Conservation (phyloP, 2,329 filamentous ascomycete species). For the Sclerotinia borealis region DNA sequence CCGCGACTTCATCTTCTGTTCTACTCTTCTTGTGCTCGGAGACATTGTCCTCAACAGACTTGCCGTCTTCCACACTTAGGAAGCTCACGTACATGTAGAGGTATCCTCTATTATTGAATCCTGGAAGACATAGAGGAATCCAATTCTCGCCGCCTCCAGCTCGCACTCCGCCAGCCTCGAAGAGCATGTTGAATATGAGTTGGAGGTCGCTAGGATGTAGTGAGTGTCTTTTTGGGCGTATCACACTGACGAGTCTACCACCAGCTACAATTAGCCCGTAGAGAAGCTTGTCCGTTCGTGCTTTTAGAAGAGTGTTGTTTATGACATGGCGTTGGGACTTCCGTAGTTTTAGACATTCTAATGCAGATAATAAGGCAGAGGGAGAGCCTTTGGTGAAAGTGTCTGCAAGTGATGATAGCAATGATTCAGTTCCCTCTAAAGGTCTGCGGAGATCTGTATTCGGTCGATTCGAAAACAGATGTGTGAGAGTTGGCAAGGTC, state of each 20-base stretch:
- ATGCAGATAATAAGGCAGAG: constrained; percentile 77
- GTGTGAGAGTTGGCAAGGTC: constrained; percentile 78
- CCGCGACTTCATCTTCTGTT: constrained; percentile 73
- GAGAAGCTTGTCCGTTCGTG: constrained; percentile 69
- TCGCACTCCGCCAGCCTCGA: constrained; percentile 87
- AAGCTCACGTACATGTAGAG: constrained; percentile 99
- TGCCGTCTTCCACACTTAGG: constrained; percentile 55
- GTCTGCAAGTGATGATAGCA: constrained; percentile 88
- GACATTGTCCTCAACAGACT: constrained; percentile 57
- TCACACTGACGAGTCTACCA: constrained; percentile 87
- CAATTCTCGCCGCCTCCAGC: constrained; percentile 93
- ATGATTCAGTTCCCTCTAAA: constrained; percentile 81
- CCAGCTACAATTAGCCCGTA: constrained; percentile 93
- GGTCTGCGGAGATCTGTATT: constrained; percentile 91
- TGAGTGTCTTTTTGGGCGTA: constrained; percentile 89
- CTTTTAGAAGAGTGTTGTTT: constrained; percentile 79
- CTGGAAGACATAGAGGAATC: constrained; percentile 92
- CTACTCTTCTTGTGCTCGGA: constrained; percentile 44
- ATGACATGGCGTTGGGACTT: constrained; percentile 82
- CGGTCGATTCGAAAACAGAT: constrained; percentile 81
- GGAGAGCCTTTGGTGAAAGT: constrained; percentile 91
- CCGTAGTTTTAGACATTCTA: constrained; percentile 88
- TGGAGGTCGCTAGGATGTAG: constrained; percentile 93
- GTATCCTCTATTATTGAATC: constrained; percentile 95
- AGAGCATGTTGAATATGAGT: constrained; percentile 98